phyloP scores from a whole-genome alignment of 2,329 filamentous ascomycete genomes.

The Chrysoporthe deuterocubensis region DNA sequence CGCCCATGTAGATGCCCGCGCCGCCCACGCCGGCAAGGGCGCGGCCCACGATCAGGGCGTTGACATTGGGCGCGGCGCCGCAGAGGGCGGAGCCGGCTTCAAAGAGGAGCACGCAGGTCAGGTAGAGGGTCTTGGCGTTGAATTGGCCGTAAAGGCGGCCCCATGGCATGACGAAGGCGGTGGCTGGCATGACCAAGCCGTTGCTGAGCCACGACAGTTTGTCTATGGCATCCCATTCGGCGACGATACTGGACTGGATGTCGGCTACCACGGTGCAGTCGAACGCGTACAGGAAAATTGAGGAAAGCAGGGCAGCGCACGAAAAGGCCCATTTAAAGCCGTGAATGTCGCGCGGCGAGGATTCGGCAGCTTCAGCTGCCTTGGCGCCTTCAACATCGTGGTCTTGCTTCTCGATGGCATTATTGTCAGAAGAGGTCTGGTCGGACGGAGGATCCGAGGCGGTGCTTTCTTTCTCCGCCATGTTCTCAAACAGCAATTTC shows the following conservation, averaged over 20 bases:
- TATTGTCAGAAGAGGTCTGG: no score
- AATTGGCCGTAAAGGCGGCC: conserved; percentile 40
- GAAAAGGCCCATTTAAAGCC: no score
- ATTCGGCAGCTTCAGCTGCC: no score
- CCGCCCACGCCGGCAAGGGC: conserved; percentile 47
- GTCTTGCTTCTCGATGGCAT: no score
- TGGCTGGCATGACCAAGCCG: conserved; percentile 37
- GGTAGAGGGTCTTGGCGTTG: conserved; percentile 46
- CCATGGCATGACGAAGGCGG: no score
- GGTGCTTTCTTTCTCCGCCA: no score
- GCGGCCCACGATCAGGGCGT: conserved; percentile 49
- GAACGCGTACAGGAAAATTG: conserved; percentile 29
- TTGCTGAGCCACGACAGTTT: conserved; percentile 41
- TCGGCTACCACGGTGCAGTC: conserved; percentile 46
- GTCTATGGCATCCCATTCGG: conserved; percentile 35
- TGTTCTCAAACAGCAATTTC: no score
- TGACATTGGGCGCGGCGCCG: conserved; percentile 45
- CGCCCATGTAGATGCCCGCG: conserved; percentile 42
- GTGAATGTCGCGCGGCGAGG: no score
- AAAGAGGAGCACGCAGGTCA: conserved; percentile 31
- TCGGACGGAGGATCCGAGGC: no score
- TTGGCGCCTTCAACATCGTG: no score
- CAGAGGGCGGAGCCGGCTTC: conserved; percentile 39
- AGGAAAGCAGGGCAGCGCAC: background rate
- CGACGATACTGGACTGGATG: conserved; percentile 46